Conservation (phyloP, 1,284 basidiomycete species). For the Pseudozyma pruni region DNA sequence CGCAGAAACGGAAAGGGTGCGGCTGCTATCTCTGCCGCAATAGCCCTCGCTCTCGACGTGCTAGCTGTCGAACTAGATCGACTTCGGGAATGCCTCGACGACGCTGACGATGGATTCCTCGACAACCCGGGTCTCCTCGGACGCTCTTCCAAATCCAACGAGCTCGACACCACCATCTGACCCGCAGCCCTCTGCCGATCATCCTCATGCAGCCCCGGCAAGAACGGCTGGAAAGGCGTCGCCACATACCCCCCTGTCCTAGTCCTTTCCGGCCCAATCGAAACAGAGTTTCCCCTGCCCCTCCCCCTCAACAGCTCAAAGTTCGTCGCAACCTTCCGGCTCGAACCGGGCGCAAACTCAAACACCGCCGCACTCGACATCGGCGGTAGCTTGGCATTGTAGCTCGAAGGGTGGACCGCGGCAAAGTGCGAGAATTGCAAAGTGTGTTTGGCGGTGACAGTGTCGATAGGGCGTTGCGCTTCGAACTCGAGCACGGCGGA, state of each 20-base stretch:
- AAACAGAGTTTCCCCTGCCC: slow-evolving; percentile 21
- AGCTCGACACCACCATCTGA: slow-evolving; percentile 24
- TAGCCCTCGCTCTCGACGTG: slow-evolving; percentile 36
- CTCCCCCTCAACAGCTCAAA: slow-evolving; percentile 16
- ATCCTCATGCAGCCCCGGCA: slow-evolving; percentile 23
- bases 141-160: slow-evolving; percentile 33
- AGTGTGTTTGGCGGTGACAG: slow-evolving; percentile 53
- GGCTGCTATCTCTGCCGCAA: slow-evolving; percentile 36
- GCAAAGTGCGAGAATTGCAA: slow-evolving; percentile 55
- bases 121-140: slow-evolving; percentile 11
- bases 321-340: slow-evolving; percentile 24
- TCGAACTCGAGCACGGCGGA: slow-evolving; percentile 49
- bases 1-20: slow-evolving; percentile 42
- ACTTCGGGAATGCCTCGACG: slow-evolving; percentile 13
- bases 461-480: slow-evolving; percentile 59
- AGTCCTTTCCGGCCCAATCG: slow-evolving; percentile 16
- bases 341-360: slow-evolving; percentile 20
- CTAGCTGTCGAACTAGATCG: slow-evolving; percentile 27
- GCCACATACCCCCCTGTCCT: slow-evolving; percentile 8
- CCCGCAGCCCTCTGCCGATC: slow-evolving; percentile 21
- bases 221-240: slow-evolving; percentile 33
- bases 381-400: slow-evolving; percentile 9
- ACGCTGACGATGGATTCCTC: slow-evolving; percentile 22
- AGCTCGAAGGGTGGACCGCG: slow-evolving; percentile 4
- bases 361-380: slow-evolving; percentile 26